Base-by-base conservation (phyloP, 805 yeast species). In the Yamadazyma sp. region DNA sequence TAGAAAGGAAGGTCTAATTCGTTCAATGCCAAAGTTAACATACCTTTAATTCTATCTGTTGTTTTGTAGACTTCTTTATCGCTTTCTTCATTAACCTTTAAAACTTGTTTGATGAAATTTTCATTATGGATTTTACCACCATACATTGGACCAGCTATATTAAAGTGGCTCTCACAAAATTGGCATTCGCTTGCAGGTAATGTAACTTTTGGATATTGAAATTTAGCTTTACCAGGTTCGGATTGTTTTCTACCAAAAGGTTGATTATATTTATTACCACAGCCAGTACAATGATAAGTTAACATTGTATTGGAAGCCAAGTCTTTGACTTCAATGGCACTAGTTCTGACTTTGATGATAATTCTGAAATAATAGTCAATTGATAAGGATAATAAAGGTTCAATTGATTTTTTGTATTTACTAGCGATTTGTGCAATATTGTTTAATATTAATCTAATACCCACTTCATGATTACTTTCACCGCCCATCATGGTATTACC, bases 81-180 rank as follows among this genome's bases (percentile, higher is more conserved):
- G 15, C 78, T 70, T 7, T 58, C 58, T 17, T 58, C 52, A 50
- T 80, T 74, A 44, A 78, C 60, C n/a, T 70, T 65, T 36, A 86
- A 68, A 30, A 89, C 70, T 45, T 68, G 75, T 18, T 76, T 68
- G 27, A 91, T 68, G 50, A 91, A 93, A 13, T 72, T 76, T 17
- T 57, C 54, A 52, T 82, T 74, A 52, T 91, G 98, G 38, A 93
- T 58, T 5, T 73, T 67, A 0, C 88, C 95, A 8, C 80, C 88
- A 85, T 95, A 93, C 96, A 93, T 85, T 41, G 99, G 99, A 4
- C 99, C 99, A 6, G 91, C 88, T 23, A 93, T 55, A 54, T 86
- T 95, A 56, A 76, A 76, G 2, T 76, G 71, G 39, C 67, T 71
- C 1, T 75, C 80, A 63, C 98, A 93, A 56, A 70, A 80, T 18